phyloP scores from a whole-genome alignment of 352 stramenopile species.

The Phytopythium sindhum region DNA sequence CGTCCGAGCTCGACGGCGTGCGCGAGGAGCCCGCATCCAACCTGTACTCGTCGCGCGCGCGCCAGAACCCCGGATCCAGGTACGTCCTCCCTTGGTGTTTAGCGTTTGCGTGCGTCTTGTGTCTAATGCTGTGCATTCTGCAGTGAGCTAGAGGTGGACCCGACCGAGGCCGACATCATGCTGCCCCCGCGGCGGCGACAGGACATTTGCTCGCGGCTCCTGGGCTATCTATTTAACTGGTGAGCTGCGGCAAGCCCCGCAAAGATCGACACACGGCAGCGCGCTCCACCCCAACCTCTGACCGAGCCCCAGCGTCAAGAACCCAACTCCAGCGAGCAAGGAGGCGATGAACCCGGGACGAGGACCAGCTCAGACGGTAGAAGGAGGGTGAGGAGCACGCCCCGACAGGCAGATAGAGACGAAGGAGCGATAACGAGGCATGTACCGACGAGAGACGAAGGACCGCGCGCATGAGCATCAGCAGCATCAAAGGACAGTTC shows the following conservation, averaged over 20 bases:
- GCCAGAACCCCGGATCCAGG: constrained; percentile 39
- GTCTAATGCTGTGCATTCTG: background rate
- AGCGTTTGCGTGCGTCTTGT: background rate
- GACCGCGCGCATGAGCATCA: too few species aligned
- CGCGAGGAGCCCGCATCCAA: constrained; percentile 55
- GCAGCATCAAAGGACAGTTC: too few species aligned
- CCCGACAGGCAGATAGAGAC: background rate
- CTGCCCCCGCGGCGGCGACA: constrained; percentile 63
- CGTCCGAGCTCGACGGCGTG: constrained; percentile 55
- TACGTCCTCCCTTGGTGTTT: background rate
- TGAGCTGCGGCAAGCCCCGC: constrained; percentile 15
- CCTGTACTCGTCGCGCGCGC: constrained; percentile 45
- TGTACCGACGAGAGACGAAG: background rate
- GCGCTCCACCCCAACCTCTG: too few species aligned
- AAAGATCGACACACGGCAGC: too few species aligned
- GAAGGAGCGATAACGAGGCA: background rate
- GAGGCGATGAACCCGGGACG: too few species aligned
- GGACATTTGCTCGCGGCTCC: constrained; percentile 78
- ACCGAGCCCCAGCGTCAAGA: too few species aligned
- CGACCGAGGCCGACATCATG: constrained; percentile 77
- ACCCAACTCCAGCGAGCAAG: too few species aligned
- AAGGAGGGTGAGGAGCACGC: too few species aligned
- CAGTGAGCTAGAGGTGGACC: constrained; percentile 70
- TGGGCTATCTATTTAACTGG: constrained; percentile 87
- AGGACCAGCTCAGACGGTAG: background rate